Percentiles rank a stretch among this genome's conserved stretches.
These are phyloP conservation scores for Novymonas esmeraldas DNA, from an alignment of 208 protist species.

Conservation along the genomic window DNA sequence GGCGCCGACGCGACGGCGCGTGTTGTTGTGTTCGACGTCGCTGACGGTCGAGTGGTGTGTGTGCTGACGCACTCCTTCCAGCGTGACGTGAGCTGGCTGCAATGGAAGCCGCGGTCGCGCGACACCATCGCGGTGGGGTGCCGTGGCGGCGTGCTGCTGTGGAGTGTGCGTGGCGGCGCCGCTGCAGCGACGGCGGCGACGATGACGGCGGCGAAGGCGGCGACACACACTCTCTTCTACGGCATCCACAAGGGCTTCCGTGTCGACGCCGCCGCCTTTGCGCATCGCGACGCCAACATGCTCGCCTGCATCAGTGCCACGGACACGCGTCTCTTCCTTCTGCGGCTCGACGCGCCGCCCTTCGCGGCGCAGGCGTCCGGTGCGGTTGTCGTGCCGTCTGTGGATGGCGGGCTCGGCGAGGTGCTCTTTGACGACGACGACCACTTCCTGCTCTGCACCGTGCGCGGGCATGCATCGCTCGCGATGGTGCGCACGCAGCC, in stretches of 20 bases:
- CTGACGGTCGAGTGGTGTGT: slow-evolving; percentile 28
- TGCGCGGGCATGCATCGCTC: slow-evolving; percentile 47
- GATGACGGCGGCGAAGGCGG: not conserved
- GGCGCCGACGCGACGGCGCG: slow-evolving; percentile 33
- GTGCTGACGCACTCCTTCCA: slow-evolving; percentile 84
- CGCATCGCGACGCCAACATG: slow-evolving; percentile 50
- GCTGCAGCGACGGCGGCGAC: not conserved
- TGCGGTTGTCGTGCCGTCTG: slow-evolving; percentile 31
- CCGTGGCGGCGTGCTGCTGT: slow-evolving; percentile 72
- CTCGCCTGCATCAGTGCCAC: slow-evolving; percentile 59
- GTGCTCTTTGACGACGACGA: slow-evolving; percentile 76
- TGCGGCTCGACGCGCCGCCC: slow-evolving; percentile 53
- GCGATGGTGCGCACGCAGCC: slow-evolving; percentile 42
- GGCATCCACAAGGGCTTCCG: slow-evolving; percentile 31
- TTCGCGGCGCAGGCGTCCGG: slow-evolving; percentile 16
- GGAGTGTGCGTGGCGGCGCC: slow-evolving; percentile 38
- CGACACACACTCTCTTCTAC: slow-evolving; percentile 74
- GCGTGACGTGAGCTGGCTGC: slow-evolving; percentile 47
- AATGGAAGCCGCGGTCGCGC: slow-evolving; percentile 72
- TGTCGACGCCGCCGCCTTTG: slow-evolving; percentile 59
- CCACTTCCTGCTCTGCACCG: slow-evolving; percentile 56
- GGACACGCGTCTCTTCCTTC: slow-evolving; percentile 55
- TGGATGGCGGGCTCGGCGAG: slow-evolving; percentile 61
- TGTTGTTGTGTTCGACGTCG: slow-evolving; percentile 71
- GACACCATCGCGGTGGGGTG: slow-evolving; percentile 82